Evolutionary conservation across 192 early-diverging fungal genomes (phyloP).

Genomic region (Jimgerdemannia lactiflua): DNA sequence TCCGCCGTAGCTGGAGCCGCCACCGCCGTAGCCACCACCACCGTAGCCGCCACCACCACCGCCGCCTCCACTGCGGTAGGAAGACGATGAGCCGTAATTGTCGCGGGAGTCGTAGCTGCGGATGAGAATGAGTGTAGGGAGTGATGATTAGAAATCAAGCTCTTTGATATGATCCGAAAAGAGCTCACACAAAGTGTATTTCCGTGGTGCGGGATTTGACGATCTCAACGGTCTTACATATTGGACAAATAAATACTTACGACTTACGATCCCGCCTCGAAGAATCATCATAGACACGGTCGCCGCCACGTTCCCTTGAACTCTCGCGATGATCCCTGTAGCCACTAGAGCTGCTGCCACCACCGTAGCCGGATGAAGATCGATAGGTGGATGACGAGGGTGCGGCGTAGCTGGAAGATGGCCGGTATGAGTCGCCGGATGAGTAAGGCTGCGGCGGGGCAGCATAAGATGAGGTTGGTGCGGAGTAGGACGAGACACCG

Average conservation of each 20-base stretch:
- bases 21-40: slow-evolving; percentile 29
- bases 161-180: neutral
- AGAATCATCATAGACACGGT: slow-evolving; percentile 28
- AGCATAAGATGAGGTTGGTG: slow-evolving; percentile 4
- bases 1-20: slow-evolving; percentile 21
- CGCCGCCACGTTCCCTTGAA: slow-evolving; percentile 28
- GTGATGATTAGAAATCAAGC: slow-evolving; percentile 1
- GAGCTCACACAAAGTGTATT: too few relatives aligned
- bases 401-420: slow-evolving; percentile 7
- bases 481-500: slow-evolving; percentile 2
- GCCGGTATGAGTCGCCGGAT: slow-evolving; percentile 16
- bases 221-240: too few relatives aligned
- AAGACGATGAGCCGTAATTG: neutral
- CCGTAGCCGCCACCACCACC: slow-evolving; percentile 29
- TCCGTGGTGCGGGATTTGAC: too few relatives aligned
- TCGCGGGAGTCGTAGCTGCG: slow-evolving; percentile 7
- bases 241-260: slow-evolving; percentile 1
- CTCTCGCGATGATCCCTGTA: slow-evolving; percentile 12
- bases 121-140: neutral
- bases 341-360: slow-evolving; percentile 23
- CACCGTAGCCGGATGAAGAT: slow-evolving; percentile 9
- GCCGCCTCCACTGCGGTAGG: slow-evolving; percentile 13
- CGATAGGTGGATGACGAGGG: slow-evolving; percentile 4
- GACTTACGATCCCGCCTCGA: slow-evolving; percentile 15
- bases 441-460: slow-evolving; percentile 11